Percentiles rank a stretch among this genome's conserved stretches.
phyloP scores from a whole-genome alignment of 2,329 filamentous ascomycete genomes.

The Rhynchosporium graminicola region DNA sequence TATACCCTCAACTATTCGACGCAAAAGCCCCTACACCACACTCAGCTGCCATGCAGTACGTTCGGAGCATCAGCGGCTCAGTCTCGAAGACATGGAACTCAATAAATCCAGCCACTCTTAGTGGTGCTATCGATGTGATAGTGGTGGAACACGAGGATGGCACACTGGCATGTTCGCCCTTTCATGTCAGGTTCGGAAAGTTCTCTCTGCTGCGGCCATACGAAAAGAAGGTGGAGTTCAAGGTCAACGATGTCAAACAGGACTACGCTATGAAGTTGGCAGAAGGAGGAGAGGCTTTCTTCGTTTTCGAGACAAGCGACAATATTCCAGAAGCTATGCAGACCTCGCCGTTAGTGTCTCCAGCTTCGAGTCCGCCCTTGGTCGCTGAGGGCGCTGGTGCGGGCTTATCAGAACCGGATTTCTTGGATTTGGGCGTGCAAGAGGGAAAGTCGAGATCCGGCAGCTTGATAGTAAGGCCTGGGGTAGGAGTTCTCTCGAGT shows the following conservation, averaged over 20 bases:
- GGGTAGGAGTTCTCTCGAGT: constrained; percentile 46
- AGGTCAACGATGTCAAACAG: constrained; percentile 88
- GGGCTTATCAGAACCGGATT: constrained; percentile 67
- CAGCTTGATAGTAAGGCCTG: constrained; percentile 46
- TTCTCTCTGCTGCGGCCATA: constrained; percentile 93
- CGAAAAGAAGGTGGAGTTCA: constrained; percentile 99
- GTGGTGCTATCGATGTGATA: constrained; percentile 97
- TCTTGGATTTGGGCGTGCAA: constrained; percentile 58
- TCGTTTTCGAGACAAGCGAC: constrained; percentile 94
- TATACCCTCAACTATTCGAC: neutral
- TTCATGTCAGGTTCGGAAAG: constrained; percentile 98
- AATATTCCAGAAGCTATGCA: constrained; percentile 91
- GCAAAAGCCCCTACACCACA: neutral
- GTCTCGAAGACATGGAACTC: constrained; percentile 99
- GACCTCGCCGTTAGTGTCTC: constrained; percentile 91
- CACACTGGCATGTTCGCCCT: constrained; percentile 85
- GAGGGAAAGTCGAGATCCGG: constrained; percentile 45
- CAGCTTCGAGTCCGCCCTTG: constrained; percentile 79
- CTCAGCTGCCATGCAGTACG: constrained; percentile 80
- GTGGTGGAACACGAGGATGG: constrained; percentile 97
- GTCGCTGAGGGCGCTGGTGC: constrained; percentile 47
- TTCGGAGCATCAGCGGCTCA: constrained; percentile 89
- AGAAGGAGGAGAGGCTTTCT: constrained; percentile 96
- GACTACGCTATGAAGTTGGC: constrained; percentile 98
- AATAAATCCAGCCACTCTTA: constrained; percentile 95